phyloP scores from a whole-genome alignment of 257 asterid genomes.

The Jacaranda copaia region DNA sequence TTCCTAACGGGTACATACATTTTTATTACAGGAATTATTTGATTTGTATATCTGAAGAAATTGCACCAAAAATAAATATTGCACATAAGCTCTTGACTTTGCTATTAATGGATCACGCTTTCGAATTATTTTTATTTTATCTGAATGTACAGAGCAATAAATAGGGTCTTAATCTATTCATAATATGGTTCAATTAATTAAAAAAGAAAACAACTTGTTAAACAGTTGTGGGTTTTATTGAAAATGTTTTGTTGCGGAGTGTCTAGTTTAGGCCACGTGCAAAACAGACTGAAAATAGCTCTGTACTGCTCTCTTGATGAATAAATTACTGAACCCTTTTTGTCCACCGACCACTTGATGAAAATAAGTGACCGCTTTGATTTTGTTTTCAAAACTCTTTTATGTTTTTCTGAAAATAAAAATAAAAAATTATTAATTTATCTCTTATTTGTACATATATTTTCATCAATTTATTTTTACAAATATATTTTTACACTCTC shows the following conservation, averaged over 20 bases:
- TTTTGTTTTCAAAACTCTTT: too few species aligned
- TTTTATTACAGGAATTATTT: neutral
- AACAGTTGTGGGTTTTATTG: neutral
- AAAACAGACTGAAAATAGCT: neutral
- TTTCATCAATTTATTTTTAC: too few species aligned
- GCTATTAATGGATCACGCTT: neutral
- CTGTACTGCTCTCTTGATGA: too few species aligned
- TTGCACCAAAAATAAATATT: neutral
- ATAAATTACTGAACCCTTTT: too few species aligned
- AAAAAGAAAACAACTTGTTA: neutral
- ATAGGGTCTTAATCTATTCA: neutral
- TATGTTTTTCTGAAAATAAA: too few species aligned
- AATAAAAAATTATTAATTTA: too few species aligned
- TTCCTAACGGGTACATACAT: constrained; percentile 17
- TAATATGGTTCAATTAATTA: neutral
- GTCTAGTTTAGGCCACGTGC: neutral
- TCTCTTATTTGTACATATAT: too few species aligned
- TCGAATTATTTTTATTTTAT: neutral
- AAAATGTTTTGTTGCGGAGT: neutral
- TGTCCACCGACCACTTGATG: too few species aligned
- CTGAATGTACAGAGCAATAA: neutral
- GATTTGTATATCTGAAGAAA: neutral
- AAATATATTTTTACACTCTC: too few species aligned
- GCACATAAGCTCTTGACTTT: neutral
- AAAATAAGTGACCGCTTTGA: too few species aligned